Conservation (phyloP, 352 stramenopile species). For the Phytophthora hybrid region DNA sequence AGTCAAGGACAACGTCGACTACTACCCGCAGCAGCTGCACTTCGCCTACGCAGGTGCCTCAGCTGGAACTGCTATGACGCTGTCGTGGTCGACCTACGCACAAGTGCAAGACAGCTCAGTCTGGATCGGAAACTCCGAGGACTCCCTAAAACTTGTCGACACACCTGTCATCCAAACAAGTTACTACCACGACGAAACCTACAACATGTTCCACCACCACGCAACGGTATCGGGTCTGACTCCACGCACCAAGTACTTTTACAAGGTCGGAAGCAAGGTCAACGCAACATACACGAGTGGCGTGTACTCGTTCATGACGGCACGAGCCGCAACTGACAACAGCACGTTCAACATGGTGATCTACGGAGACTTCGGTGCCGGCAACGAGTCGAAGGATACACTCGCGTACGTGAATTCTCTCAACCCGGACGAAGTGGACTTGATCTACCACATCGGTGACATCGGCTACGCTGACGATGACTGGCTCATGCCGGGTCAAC, state of each 20-base stretch:
- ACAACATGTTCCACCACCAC: constrained; percentile 59
- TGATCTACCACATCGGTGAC: constrained; percentile 76
- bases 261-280: constrained; percentile 27
- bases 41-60: constrained; percentile 48
- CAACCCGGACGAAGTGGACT: constrained; percentile 42
- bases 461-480: constrained; percentile 55
- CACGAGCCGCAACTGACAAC: constrained; percentile 25
- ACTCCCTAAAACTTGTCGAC: constrained; percentile 21
- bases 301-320: constrained; percentile 39
- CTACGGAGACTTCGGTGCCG: constrained; percentile 60
- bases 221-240: constrained; percentile 32
- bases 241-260: constrained; percentile 35
- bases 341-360: constrained; percentile 56
- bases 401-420: constrained; percentile 47
- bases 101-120: constrained; percentile 42
- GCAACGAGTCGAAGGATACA: constrained; percentile 44
- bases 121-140: constrained; percentile 46
- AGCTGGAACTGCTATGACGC: constrained; percentile 51
- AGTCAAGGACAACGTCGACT: constrained; percentile 29
- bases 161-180: constrained; percentile 26
- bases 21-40: constrained; percentile 54
- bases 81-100: constrained; percentile 60
- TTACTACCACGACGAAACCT: constrained; percentile 60
- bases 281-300: constrained; percentile 34
- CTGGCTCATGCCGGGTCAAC: constrained; percentile 37